A percentile compares a stretch with the other conserved stretches of the same genome.
These are phyloP conservation scores for Moricandia moricandioides DNA, from an alignment of 345 rosid genomes.

Conservation along the genomic window DNA sequence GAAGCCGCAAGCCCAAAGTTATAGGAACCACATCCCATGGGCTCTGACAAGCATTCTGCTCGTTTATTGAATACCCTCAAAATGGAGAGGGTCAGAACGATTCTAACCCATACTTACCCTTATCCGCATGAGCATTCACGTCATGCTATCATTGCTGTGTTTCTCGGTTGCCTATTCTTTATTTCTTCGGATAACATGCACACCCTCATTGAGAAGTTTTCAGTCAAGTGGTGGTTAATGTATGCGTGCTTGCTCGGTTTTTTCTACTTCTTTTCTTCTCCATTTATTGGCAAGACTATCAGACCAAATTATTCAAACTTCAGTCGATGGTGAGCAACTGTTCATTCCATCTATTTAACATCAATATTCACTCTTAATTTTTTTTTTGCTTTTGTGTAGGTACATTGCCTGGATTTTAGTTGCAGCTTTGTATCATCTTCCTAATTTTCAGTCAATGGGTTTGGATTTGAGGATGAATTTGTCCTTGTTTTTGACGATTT, in stretches of 20 bases:
- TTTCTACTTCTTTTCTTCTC: slow-evolving; percentile 98
- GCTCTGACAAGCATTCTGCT: slow-evolving; percentile 50
- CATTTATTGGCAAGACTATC: slow-evolving; percentile 90
- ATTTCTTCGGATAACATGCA: slow-evolving; percentile 97
- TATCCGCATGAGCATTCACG: slow-evolving; percentile 99
- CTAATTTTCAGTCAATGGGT: slow-evolving; percentile 99
- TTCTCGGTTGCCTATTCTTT: slow-evolving; percentile 88
- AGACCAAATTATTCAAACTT: slow-evolving; percentile 96
- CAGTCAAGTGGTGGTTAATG: slow-evolving; percentile 99
- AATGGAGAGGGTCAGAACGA: slow-evolving; percentile 93
- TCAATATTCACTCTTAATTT: not conserved
- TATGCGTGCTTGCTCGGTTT: slow-evolving; percentile 96
- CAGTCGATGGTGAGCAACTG: slow-evolving; percentile 78
- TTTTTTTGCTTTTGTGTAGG: slow-evolving; percentile 45
- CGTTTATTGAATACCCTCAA: slow-evolving; percentile 55
- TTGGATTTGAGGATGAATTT: slow-evolving; percentile 99
- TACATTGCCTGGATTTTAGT: slow-evolving; percentile 96
- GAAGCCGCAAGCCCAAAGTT: slow-evolving; percentile 6
- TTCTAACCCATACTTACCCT: slow-evolving; percentile 78
- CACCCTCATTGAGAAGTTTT: slow-evolving; percentile 83
- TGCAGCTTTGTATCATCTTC: slow-evolving; percentile 97
- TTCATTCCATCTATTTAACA: not conserved
- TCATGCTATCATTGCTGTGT: slow-evolving; percentile 92
- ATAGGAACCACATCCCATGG: slow-evolving; percentile 40
- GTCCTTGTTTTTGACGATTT: slow-evolving; percentile 87